Evolutionary conservation across 2,329 filamentous ascomycete genomes (phyloP).

Genomic region (Anthostomella pinea): DNA sequence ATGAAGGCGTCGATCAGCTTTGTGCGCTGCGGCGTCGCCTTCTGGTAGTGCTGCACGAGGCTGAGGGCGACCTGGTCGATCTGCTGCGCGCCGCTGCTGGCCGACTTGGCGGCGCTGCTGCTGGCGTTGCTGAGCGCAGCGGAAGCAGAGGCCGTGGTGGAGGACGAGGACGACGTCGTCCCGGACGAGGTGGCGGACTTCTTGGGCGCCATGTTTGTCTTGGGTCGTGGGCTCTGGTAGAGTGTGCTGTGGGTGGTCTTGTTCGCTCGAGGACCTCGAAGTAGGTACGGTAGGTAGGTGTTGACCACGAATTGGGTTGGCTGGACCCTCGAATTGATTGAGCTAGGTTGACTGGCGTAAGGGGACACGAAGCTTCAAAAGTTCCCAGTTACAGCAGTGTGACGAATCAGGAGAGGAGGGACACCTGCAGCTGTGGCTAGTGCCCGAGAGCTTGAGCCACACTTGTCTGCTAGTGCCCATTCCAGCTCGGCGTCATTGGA

Average conservation of each 20-base stretch:
- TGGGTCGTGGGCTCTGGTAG: constrained; percentile 5
- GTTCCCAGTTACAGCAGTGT: constrained; percentile 8
- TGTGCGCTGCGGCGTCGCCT: constrained; percentile 81
- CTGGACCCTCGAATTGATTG: constrained; percentile 18
- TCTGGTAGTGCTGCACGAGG: constrained; percentile 75
- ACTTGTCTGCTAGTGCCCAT: neutral
- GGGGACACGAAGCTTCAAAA: constrained; percentile 38
- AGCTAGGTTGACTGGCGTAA: constrained; percentile 6
- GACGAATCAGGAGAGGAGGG: constrained; percentile 20
- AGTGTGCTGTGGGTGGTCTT: constrained; percentile 2
- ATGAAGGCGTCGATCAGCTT: constrained; percentile 93
- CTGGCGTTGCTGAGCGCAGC: constrained; percentile 23
- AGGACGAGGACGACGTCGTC: constrained; percentile 17
- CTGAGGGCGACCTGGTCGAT: constrained; percentile 62
- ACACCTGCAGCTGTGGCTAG: constrained; percentile 11
- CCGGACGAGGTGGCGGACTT: constrained; percentile 35
- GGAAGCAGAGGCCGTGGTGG: constrained; percentile 24
- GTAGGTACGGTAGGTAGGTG: constrained; percentile 7
- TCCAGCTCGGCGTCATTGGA: constrained; percentile 17
- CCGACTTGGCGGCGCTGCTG: constrained; percentile 9
- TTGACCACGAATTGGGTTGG: neutral
- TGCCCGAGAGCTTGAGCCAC: constrained; percentile 17
- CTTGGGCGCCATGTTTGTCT: constrained; percentile 49
- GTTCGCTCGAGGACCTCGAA: constrained; percentile 7
- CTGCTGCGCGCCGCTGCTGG: constrained; percentile 27